A percentile compares a stretch with the other conserved stretches of the same genome.
Conservation (phyloP, 768 basidiomycete species). For the Tylopilus sp. region DNA sequence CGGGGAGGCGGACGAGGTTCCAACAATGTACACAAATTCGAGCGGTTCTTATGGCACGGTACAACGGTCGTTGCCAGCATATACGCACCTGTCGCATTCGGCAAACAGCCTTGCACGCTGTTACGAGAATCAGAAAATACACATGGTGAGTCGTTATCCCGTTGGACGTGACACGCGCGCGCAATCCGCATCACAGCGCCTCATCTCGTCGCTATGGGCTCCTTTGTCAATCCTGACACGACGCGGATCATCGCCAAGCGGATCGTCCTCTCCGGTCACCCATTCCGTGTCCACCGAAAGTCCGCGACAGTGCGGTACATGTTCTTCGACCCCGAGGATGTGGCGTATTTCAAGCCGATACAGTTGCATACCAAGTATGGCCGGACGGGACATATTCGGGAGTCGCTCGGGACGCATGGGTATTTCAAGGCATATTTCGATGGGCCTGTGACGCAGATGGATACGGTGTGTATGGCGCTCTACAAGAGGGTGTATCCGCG, state of each 20-base stretch:
- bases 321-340: conserved; percentile 96
- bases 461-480: conserved; percentile 91
- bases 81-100: conserved; percentile 88
- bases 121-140: conserved; percentile 64
- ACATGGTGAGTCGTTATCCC: conserved; percentile 40
- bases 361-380: conserved; percentile 92
- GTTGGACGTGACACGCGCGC: background rate
- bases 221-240: conserved; percentile 85
- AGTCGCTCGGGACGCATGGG: conserved; percentile 91
- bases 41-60: conserved; percentile 85
- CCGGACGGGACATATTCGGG: conserved; percentile 81
- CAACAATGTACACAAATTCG: conserved; percentile 98
- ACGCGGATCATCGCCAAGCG: conserved; percentile 91
- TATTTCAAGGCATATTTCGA: conserved; percentile 98
- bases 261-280: conserved; percentile 93
- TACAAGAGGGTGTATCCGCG: conserved; percentile 95
- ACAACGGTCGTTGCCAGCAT: conserved; percentile 78
- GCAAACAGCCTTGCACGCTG: conserved; percentile 70
- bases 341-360: conserved; percentile 90
- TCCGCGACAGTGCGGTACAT: conserved; percentile 97
- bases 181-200: conserved; percentile 59
- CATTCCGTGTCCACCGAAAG: conserved; percentile 95
- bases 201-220: conserved; percentile 85
- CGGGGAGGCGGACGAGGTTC: conserved; percentile 85
- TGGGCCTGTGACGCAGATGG: conserved; percentile 92